Evolutionary conservation across 2,329 filamentous ascomycete species (phyloP).

Genomic region (Penicillium sp.): DNA sequence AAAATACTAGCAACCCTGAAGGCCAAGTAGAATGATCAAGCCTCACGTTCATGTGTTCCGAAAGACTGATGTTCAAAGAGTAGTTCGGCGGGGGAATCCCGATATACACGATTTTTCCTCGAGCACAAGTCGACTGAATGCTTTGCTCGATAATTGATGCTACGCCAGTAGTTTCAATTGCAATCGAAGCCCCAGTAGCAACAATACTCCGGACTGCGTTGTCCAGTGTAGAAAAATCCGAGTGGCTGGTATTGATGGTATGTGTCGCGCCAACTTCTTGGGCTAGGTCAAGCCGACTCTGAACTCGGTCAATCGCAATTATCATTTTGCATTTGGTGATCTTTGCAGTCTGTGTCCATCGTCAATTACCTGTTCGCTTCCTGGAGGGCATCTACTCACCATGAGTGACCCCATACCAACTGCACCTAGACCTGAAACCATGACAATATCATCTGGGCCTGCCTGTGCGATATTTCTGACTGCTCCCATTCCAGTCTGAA

Average conservation of each 20-base stretch:
- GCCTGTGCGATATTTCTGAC: conserved; percentile 44
- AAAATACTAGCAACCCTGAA: neutral
- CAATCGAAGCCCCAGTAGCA: conserved; percentile 13
- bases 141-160: conserved; percentile 17
- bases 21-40: neutral
- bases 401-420: conserved; percentile 51
- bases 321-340: conserved; percentile 41
- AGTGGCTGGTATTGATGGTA: conserved; percentile 35
- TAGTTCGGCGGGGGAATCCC: conserved; percentile 47
- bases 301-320: conserved; percentile 40
- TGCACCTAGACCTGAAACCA: conserved; percentile 49
- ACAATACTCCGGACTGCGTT: conserved; percentile 8
- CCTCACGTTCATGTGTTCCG: conserved; percentile 10
- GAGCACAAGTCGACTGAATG: conserved; percentile 31
- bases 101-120: conserved; percentile 53
- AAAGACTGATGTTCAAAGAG: conserved; percentile 1
- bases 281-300: conserved; percentile 37
- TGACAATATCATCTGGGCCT: conserved; percentile 37
- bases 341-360: conserved; percentile 38
- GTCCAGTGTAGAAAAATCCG: conserved; percentile 4
- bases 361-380: neutral
- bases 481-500: conserved; percentile 36
- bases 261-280: conserved; percentile 43
- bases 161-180: conserved; percentile 22
- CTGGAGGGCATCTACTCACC: conserved; percentile 22